Evolutionary conservation across 805 yeast species (phyloP).

Genomic region (Wickerhamomyces chaumierensis): DNA sequence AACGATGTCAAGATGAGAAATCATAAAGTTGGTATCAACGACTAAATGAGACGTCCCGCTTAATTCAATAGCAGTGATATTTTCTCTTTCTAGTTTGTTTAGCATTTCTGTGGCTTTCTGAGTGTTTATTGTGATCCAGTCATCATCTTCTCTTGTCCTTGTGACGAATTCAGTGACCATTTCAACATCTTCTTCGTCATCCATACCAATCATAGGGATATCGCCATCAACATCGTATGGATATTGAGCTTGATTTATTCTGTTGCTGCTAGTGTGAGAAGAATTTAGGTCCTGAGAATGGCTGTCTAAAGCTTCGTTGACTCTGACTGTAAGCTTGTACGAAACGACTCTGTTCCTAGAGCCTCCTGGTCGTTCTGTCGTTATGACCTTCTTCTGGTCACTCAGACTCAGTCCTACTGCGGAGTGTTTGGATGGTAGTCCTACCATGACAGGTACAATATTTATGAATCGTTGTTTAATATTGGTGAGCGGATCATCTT

Average conservation of each 20-base stretch:
- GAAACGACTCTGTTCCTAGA: slow-evolving; percentile 16
- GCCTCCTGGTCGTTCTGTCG: slow-evolving; percentile 8
- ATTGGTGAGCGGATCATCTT: no score
- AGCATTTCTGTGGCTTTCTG: not conserved
- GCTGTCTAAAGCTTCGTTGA: slow-evolving; percentile 7
- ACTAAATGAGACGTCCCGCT: slow-evolving; percentile 33
- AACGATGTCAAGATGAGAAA: slow-evolving; percentile 54
- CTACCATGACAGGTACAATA: not conserved
- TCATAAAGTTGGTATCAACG: slow-evolving; percentile 74
- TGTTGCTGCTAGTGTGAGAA: not conserved
- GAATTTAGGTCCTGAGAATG: no score
- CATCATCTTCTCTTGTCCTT: slow-evolving; percentile 9
- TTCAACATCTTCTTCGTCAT: slow-evolving; percentile 31
- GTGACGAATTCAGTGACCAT: slow-evolving; percentile 31
- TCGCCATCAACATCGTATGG: slow-evolving; percentile 20
- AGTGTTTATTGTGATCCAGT: not conserved
- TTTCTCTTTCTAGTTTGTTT: not conserved
- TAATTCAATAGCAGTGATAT: not conserved
- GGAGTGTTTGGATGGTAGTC: slow-evolving; percentile 17
- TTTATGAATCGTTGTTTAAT: no score
- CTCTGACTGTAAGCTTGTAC: slow-evolving; percentile 15
- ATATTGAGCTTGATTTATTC: not conserved
- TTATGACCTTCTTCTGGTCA: slow-evolving; percentile 10
- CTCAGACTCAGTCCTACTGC: slow-evolving; percentile 8
- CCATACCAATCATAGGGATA: slow-evolving; percentile 37